Conservation (phyloP, 163 green algal genomes). For the Volvox carteri region DNA sequence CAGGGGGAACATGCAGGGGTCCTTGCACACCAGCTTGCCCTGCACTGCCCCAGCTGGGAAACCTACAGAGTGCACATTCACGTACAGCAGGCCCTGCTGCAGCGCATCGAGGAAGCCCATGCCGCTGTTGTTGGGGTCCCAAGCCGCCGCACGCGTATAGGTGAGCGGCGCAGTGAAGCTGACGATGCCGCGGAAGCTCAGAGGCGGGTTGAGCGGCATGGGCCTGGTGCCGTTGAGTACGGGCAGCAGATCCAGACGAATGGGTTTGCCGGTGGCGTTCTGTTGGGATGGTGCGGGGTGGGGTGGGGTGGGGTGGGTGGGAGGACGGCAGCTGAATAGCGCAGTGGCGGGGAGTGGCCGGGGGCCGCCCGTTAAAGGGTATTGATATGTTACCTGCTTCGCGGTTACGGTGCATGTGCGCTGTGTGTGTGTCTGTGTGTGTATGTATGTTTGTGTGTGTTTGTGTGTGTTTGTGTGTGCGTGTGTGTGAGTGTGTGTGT, state of each 20-base stretch:
- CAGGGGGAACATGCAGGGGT: background rate
- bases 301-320: background rate
- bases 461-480: too few relatives aligned
- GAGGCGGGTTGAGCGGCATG: constrained; percentile 8
- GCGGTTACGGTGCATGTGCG: too few relatives aligned
- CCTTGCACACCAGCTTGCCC: constrained; percentile 14
- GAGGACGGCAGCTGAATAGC: too few relatives aligned
- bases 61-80: constrained; percentile 30
- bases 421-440: too few relatives aligned
- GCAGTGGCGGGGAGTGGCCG: too few relatives aligned
- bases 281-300: background rate
- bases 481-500: too few relatives aligned
- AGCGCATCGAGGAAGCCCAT: background rate
- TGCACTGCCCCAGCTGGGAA: background rate
- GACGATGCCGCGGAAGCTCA: constrained; percentile 1
- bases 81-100: background rate
- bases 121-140: background rate
- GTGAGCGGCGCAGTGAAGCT: background rate
- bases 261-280: constrained; percentile 18
- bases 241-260: background rate
- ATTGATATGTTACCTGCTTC: too few relatives aligned
- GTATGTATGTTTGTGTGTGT: too few relatives aligned
- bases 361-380: too few relatives aligned
- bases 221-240: background rate
- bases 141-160: too few relatives aligned